Evolutionary conservation across 2,329 filamentous ascomycete genomes (phyloP), one percentile per base, ranked within the genome.

Genomic region (Fusarium sp.): DNA sequence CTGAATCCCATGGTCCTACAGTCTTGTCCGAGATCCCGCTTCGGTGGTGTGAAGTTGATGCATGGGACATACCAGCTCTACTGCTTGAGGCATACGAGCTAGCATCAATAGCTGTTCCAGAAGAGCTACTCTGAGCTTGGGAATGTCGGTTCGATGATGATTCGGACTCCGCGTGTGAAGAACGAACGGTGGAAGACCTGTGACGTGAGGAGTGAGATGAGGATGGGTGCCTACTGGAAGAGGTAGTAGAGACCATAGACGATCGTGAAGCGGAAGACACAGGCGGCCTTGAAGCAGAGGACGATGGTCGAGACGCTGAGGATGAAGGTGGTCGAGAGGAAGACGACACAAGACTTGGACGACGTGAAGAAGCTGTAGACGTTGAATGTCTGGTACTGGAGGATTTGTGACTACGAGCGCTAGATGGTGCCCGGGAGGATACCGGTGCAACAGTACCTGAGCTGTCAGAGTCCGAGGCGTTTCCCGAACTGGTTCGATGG

Each of bases 41-140:
- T 34, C 7, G 31, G 14, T 0, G 31, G 4, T 9, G 14, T 18
- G 31, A 34, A 18, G 31, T 10, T 34, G 31, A 34, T 18, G 16
- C 8, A 34, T 3, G 14, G 4, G 31, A 18, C 0, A 16, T 18
- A 0, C 16, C 31, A 34, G 31, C 1, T 18, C 2, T 18, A 18
- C 31, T 34, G 5, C 16, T 34, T 4, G 8, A 34, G 8, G 16
- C 14, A 3, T 18, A 34, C 31, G 31, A 34, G 14, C 31, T 34
- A 4, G 31, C 8, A 18, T 10, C 1, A 3, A 10, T 18, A 18
- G 8, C 4, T 18, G 14, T 34, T 10, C 16, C 16, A 0, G 16
- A 34, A 34, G 31, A 0, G 31, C 16, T 34, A 34, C 31, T 34
- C 6, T 10, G 31, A 18, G 14, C 31, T 34, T 34, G 1, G 4